A percentile compares a stretch with the other conserved stretches of the same genome.
These are phyloP conservation scores for Maudiozyma turicensis DNA, from an alignment of 805 yeast species.

Conservation along the genomic window DNA sequence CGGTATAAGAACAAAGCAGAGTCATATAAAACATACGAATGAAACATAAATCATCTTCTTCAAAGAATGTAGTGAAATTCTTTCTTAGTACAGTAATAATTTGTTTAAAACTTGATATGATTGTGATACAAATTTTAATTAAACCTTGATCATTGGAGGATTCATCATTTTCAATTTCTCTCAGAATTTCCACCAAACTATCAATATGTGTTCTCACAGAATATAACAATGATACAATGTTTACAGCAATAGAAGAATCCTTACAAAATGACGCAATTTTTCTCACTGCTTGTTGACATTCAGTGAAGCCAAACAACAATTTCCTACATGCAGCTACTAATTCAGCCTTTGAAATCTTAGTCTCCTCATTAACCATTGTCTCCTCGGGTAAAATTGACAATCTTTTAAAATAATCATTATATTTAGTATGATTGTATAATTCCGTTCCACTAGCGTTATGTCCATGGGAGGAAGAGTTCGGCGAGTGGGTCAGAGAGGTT, in stretches of 20 bases:
- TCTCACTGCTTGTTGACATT: constrained; percentile 50
- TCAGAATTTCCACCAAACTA: constrained; percentile 46
- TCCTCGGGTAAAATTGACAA: constrained; percentile 55
- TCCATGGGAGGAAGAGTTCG: background rate
- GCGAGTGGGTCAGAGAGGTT: background rate
- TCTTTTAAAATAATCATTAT: constrained; percentile 56
- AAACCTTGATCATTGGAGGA: constrained; percentile 28
- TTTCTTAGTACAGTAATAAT: constrained; percentile 35
- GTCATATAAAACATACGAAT: constrained; percentile 54
- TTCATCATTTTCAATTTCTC: constrained; percentile 38
- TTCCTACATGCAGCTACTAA: constrained; percentile 40
- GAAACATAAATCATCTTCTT: constrained; percentile 52
- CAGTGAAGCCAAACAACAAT: constrained; percentile 51
- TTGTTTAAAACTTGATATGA: constrained; percentile 40
- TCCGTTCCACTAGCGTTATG: constrained; percentile 12
- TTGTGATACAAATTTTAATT: constrained; percentile 30
- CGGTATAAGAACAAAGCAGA: constrained; percentile 53
- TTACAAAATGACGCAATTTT: constrained; percentile 48
- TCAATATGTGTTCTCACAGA: constrained; percentile 47
- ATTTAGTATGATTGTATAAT: constrained; percentile 31
- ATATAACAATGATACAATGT: constrained; percentile 42
- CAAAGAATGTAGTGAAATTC: constrained; percentile 40
- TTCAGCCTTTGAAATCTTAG: constrained; percentile 26
- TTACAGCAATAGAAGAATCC: constrained; percentile 45
- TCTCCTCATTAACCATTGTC: constrained; percentile 14